Evolutionary conservation across 352 stramenopile species (phyloP).

Genomic region (Saprolegnia parasitica): DNA sequence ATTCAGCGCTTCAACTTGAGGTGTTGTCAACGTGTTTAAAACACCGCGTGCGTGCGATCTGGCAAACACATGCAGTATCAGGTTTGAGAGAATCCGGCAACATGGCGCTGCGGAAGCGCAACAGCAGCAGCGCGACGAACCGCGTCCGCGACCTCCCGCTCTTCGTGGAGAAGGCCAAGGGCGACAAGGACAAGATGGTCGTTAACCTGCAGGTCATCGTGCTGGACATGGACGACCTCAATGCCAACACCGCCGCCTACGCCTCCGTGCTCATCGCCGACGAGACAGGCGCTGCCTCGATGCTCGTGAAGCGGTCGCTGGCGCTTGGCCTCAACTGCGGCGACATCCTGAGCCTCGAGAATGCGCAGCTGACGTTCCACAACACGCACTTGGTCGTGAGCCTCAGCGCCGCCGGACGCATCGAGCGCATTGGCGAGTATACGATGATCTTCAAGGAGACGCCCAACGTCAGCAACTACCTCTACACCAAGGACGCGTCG

Average conservation of each 20-base stretch:
- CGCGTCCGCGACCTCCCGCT: slow-evolving; percentile 26
- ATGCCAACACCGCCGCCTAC: slow-evolving; percentile 44
- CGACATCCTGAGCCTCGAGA: slow-evolving; percentile 64
- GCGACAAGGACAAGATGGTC: slow-evolving; percentile 28
- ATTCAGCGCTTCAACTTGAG: too few relatives aligned
- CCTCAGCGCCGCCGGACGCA: slow-evolving; percentile 45
- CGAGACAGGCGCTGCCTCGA: slow-evolving; percentile 70
- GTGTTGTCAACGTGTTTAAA: not conserved
- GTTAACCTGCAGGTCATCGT: slow-evolving; percentile 69
- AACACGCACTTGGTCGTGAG: slow-evolving; percentile 72
- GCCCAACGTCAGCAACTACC: slow-evolving; percentile 74
- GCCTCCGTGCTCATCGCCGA: slow-evolving; percentile 78
- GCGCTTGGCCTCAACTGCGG: slow-evolving; percentile 64
- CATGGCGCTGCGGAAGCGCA: slow-evolving; percentile 26
- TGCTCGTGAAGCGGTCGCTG: slow-evolving; percentile 68
- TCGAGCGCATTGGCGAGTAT: slow-evolving; percentile 83
- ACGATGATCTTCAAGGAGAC: slow-evolving; percentile 82
- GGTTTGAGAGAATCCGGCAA: not conserved
- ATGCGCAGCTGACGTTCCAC: slow-evolving; percentile 75
- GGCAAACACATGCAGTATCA: not conserved
- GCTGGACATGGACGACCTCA: slow-evolving; percentile 79
- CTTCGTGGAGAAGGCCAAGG: slow-evolving; percentile 28
- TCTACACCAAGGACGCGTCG: slow-evolving; percentile 66
- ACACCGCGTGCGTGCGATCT: not conserved
- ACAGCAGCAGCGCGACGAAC: slow-evolving; percentile 14